Percentiles rank a stretch among this genome's conserved stretches.
phyloP scores from a whole-genome alignment of 306 rosid species.

The Aeschynomene evenia region DNA sequence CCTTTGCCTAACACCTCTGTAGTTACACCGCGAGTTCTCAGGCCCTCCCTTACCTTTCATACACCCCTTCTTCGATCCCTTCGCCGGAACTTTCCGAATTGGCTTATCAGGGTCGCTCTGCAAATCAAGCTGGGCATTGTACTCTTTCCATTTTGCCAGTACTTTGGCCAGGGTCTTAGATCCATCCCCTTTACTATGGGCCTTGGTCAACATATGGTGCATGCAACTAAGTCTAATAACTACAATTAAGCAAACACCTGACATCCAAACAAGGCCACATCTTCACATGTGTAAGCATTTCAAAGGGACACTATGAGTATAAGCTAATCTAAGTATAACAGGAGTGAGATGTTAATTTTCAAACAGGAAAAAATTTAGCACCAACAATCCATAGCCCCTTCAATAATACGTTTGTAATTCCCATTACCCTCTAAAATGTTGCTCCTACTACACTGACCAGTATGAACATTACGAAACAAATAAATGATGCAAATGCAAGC shows the following conservation, averaged over 20 bases:
- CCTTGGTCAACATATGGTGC: constrained; percentile 48
- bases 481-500: background rate
- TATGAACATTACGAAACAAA: background rate
- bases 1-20: constrained; percentile 90
- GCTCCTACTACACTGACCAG: background rate
- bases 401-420: background rate
- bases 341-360: background rate
- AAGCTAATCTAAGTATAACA: background rate
- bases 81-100: constrained; percentile 67
- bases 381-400: background rate
- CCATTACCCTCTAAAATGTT: background rate
- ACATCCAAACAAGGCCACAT: constrained; percentile 19
- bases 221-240: constrained; percentile 41
- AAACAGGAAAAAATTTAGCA: background rate
- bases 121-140: constrained; percentile 63
- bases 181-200: constrained; percentile 54
- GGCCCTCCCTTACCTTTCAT: constrained; percentile 98
- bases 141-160: constrained; percentile 69
- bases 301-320: background rate
- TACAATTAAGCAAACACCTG: constrained; percentile 29
- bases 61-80: constrained; percentile 88
- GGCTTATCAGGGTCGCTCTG: constrained; percentile 43
- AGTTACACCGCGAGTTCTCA: constrained; percentile 80
- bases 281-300: background rate
- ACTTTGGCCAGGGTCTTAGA: constrained; percentile 57